Evolutionary conservation across 2,329 filamentous ascomycete species (phyloP), one percentile per base, ranked within the genome.

Genomic region (Clonostachys chloroleuca): DNA sequence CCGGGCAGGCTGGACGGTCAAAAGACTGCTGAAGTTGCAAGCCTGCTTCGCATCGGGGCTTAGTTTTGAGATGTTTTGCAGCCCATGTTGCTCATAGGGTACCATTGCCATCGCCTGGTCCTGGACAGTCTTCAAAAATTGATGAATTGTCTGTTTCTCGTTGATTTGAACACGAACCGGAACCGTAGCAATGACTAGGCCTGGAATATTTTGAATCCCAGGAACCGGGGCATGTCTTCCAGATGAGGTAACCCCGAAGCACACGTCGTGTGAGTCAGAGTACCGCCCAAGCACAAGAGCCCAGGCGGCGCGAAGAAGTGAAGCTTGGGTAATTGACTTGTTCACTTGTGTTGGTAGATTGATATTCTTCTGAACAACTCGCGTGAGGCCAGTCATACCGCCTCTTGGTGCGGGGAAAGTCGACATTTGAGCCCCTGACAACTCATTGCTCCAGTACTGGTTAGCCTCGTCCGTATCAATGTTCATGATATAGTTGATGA

Each of bases 71-170:
- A 54, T 53, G 16, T 45, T 44, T 1, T 50, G 51, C 5, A 56
- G 34, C 1, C 55, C 55, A 4, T 43, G 49, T 13, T 55, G 52
- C 37, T 55, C 54, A 30, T 48, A 51, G 1, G 49, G 6, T 7
- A 54, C 50, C 51, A 56, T 55, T 3, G 47, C 47, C 2, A 46
- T 44, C 2, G 50, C 49, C 12, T 49, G 36, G 4, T 49, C 36
- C 10, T 60, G 57, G 1, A 58, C 34, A 3, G 56, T 54, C 13
- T 70, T 56, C 9, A 83, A 59, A 47, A 71, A 76, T 14, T 70
- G 59, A 0, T 54, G 52, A 4, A 73, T 54, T 0, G 59, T 56
- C 6, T 46, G 43, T 5, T 50, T 18, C 18, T 43, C 37, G 75
- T 62, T 58, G 12, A 56, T 12, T 0, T 33, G 34, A 5, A 60